Conservation (phyloP, 345 rosid species). For the Combretum micranthum region DNA sequence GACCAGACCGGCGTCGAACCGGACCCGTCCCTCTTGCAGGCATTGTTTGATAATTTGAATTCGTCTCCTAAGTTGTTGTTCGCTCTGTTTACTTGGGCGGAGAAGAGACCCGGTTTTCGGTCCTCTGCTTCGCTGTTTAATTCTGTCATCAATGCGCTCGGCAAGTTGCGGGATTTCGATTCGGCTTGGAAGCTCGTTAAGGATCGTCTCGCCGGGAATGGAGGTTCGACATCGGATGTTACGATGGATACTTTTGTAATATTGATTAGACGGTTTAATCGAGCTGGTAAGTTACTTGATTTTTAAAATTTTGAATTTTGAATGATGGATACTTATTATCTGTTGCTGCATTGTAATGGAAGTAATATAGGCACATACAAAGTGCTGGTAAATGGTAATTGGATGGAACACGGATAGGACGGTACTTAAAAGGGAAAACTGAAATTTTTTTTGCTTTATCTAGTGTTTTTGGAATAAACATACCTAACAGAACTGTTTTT, state of each 20-base stretch:
- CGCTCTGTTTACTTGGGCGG: slow-evolving; percentile 66
- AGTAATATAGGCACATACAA: too few species aligned
- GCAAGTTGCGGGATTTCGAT: slow-evolving; percentile 60
- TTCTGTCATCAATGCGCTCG: slow-evolving; percentile 43
- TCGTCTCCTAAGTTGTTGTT: slow-evolving; percentile 63
- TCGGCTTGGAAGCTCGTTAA: slow-evolving; percentile 67
- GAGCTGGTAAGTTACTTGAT: slow-evolving; percentile 48
- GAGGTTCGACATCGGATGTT: slow-evolving; percentile 30
- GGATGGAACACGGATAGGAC: too few species aligned
- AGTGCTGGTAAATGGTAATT: too few species aligned
- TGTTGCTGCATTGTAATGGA: not conserved
- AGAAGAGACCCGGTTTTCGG: slow-evolving; percentile 47
- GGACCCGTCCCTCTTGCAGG: slow-evolving; percentile 28
- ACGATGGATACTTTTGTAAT: slow-evolving; percentile 53
- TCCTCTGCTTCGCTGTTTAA: slow-evolving; percentile 37
- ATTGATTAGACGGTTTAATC: slow-evolving; percentile 74
- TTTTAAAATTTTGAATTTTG: not conserved
- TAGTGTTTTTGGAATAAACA: too few species aligned
- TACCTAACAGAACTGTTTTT: too few species aligned
- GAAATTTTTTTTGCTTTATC: too few species aligned
- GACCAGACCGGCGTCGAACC: slow-evolving; percentile 52
- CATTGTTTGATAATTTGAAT: slow-evolving; percentile 48
- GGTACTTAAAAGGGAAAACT: too few species aligned
- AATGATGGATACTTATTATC: not conserved
- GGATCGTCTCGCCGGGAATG: slow-evolving; percentile 30